Conservation (phyloP, 768 basidiomycete species). For the Candolleomyces efflorescens region DNA sequence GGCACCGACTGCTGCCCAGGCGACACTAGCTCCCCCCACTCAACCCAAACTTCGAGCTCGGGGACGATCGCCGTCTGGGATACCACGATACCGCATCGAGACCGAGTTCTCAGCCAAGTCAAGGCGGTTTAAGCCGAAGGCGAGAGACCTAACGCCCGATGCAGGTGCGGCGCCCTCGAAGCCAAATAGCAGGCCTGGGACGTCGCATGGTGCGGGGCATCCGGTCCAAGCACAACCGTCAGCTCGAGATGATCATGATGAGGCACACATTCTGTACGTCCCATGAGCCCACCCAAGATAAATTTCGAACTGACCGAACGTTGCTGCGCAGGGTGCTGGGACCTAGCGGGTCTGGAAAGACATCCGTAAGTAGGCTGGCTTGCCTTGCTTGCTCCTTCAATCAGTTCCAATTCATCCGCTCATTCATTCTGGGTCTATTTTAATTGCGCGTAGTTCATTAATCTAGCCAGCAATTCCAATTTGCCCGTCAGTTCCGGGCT, state of each 20-base stretch:
- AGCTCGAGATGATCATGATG: background rate
- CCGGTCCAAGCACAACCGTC: background rate
- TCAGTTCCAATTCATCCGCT: too few species aligned
- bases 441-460: slow-evolving; percentile 19
- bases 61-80: background rate
- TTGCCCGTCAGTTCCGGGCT: slow-evolving; percentile 8
- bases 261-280: background rate
- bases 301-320: too few species aligned
- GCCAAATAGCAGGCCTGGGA: background rate
- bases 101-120: background rate
- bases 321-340: slow-evolving; percentile 11
- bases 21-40: background rate
- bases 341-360: slow-evolving; percentile 14
- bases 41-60: background rate
- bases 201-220: too few species aligned
- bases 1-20: too few species aligned
- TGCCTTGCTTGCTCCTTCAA: background rate
- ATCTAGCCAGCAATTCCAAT: slow-evolving; percentile 15
- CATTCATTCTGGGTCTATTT: too few species aligned
- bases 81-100: background rate
- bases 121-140: background rate
- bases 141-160: background rate
- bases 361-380: slow-evolving; percentile 9
- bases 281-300: background rate
- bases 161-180: background rate